phyloP scores from a whole-genome alignment of 2,329 filamentous ascomycete species.

The Phyllosticta citrichinensis region DNA sequence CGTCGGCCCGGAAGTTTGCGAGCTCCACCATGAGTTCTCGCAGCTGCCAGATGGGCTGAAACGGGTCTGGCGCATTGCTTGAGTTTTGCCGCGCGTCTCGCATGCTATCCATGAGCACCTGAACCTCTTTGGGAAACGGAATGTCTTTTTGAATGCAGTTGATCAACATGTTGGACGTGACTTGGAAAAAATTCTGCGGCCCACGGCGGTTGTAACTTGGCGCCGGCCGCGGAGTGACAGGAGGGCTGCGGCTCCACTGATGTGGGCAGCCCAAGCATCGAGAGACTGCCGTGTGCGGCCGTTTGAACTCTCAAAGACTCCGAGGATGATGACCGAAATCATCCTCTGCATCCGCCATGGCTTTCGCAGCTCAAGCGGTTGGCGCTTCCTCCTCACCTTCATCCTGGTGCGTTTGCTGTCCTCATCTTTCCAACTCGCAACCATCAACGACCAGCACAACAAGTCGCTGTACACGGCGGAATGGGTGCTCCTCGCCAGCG shows the following conservation, averaged over 20 bases:
- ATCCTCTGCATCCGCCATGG: conserved; percentile 6
- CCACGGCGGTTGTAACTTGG: conserved; percentile 16
- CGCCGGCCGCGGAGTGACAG: conserved; percentile 22
- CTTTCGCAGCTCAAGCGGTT: neutral
- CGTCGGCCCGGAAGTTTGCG: conserved; percentile 1
- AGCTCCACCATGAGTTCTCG: conserved; percentile 3
- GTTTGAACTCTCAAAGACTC: conserved; percentile 24
- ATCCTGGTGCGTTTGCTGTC: neutral
- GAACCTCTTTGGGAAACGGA: neutral
- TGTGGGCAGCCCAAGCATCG: conserved; percentile 23
- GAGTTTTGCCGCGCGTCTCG: neutral
- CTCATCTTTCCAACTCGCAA: conserved; percentile 1
- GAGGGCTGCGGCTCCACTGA: conserved; percentile 23
- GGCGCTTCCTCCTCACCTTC: conserved; percentile 8
- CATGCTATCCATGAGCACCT: conserved; percentile 1
- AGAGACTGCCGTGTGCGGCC: conserved; percentile 20
- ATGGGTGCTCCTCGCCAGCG: conserved; percentile 7
- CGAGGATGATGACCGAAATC: conserved; percentile 21
- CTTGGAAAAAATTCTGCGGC: conserved; percentile 22
- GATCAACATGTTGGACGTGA: conserved; percentile 18
- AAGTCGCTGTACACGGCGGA: conserved; percentile 5
- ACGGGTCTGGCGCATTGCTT: neutral
- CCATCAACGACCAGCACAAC: neutral
- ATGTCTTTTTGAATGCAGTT: conserved; percentile 7
- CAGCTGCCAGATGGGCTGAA: conserved; percentile 1